phyloP scores from a whole-genome alignment of 495 filamentous ascomycete species.

The Penicillium macrosclerotiorum region DNA sequence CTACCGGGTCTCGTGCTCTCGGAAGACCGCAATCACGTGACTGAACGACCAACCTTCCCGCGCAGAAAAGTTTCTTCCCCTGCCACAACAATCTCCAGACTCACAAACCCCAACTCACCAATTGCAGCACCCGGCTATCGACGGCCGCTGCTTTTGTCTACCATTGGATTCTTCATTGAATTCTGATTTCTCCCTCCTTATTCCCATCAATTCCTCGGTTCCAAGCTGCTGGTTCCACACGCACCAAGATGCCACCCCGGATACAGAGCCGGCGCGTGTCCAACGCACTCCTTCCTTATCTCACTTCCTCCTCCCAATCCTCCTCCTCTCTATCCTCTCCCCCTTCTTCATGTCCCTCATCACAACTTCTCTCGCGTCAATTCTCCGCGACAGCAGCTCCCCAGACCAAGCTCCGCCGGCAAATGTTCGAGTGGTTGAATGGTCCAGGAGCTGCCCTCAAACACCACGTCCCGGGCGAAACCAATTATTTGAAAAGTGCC shows the following conservation, averaged over 20 bases:
- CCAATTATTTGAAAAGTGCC: constrained; percentile 59
- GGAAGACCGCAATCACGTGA: constrained; percentile 28
- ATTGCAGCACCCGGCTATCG: constrained; percentile 18
- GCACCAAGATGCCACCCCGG: constrained; percentile 42
- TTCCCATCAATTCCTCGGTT: constrained; percentile 2
- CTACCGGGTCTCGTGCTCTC: neutral
- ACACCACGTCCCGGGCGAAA: constrained; percentile 53
- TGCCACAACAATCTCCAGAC: constrained; percentile 10
- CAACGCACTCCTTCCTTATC: constrained; percentile 39
- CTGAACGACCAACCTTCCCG: constrained; percentile 14
- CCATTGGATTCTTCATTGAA: neutral
- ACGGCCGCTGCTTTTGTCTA: constrained; percentile 11
- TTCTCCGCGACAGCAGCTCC: constrained; percentile 48
- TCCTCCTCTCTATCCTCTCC: constrained; percentile 12
- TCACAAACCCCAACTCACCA: constrained; percentile 14
- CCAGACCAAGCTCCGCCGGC: constrained; percentile 49
- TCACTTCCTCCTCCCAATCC: constrained; percentile 29
- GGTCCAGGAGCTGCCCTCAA: constrained; percentile 55
- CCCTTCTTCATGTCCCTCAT: constrained; percentile 16
- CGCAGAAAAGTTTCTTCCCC: constrained; percentile 42
- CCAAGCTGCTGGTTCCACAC: constrained; percentile 7
- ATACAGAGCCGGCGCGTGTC: constrained; percentile 40
- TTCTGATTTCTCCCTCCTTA: constrained; percentile 2
- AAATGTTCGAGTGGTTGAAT: constrained; percentile 69
- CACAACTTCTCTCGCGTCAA: constrained; percentile 30